Conservation (phyloP, 257 asterid species). For the Nicotiana undulata region DNA sequence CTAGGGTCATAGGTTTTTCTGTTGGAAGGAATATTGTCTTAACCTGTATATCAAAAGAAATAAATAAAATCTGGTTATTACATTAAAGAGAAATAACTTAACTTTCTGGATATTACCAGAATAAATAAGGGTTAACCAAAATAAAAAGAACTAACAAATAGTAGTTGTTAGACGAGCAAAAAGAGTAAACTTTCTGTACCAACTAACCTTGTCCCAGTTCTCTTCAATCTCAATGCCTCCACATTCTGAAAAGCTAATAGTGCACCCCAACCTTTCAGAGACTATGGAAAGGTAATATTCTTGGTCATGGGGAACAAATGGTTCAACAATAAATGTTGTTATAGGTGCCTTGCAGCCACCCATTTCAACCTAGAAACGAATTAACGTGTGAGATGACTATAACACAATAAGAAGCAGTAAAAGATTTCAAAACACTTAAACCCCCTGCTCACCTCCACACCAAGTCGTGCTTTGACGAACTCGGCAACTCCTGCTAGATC, state of each 20-base stretch:
- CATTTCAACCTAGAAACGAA: slow-evolving; percentile 70
- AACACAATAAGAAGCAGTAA: slow-evolving; percentile 2
- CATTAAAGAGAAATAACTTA: not conserved
- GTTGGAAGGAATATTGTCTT: slow-evolving; percentile 73
- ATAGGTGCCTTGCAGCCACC: slow-evolving; percentile 94
- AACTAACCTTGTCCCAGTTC: slow-evolving; percentile 88
- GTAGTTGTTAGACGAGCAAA: not conserved
- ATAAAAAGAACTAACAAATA: not conserved
- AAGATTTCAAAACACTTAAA: slow-evolving; percentile 3
- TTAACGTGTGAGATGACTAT: slow-evolving; percentile 15
- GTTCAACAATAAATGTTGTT: slow-evolving; percentile 86
- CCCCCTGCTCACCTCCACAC: slow-evolving; percentile 58
- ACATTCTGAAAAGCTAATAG: slow-evolving; percentile 89
- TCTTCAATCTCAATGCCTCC: slow-evolving; percentile 96
- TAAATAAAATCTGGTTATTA: not conserved
- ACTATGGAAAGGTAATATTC: slow-evolving; percentile 76
- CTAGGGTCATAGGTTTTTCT: slow-evolving; percentile 66
- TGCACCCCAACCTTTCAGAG: slow-evolving; percentile 84
- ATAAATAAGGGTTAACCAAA: not conserved
- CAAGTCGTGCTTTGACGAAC: slow-evolving; percentile 80
- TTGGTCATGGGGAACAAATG: slow-evolving; percentile 82
- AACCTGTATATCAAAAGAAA: slow-evolving; percentile 40
- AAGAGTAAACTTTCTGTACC: not conserved
- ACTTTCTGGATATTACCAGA: not conserved
- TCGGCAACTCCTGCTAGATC: slow-evolving; percentile 84